A percentile compares a stretch with the other conserved stretches of the same genome.
These are phyloP conservation scores for Setaria viridis DNA, from an alignment of 202 grass and related monocot species.

Conservation along the genomic window DNA sequence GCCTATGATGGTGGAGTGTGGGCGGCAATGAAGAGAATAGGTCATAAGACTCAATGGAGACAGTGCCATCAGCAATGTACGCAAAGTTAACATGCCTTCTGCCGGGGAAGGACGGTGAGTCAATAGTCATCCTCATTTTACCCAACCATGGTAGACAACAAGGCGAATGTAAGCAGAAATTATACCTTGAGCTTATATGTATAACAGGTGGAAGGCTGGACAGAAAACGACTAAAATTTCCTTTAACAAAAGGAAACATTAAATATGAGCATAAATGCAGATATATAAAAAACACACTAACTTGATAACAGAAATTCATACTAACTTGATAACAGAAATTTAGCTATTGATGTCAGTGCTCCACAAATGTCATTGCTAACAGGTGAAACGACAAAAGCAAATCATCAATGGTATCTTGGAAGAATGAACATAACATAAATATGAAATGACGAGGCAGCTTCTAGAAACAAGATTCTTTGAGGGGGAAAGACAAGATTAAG, in stretches of 20 bases:
- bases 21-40: too few relatives aligned
- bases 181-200: not conserved
- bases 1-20: too few relatives aligned
- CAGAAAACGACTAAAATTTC: not conserved
- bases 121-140: not conserved
- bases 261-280: not conserved
- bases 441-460: not conserved
- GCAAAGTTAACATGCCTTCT: not conserved
- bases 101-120: not conserved
- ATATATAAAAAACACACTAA: not conserved
- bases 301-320: not conserved
- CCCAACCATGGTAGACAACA: not conserved
- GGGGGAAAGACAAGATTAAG: not conserved
- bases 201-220: not conserved
- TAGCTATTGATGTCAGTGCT: not conserved
- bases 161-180: not conserved
- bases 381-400: not conserved
- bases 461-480: not conserved
- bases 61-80: not conserved
- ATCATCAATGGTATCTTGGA: not conserved
- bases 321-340: not conserved
- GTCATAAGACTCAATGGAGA: too few relatives aligned
- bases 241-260: not conserved
- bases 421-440: not conserved
- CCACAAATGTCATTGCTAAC: not conserved